Base-by-base conservation (phyloP, 441 rosid species). In the Aleurites moluccanus region DNA sequence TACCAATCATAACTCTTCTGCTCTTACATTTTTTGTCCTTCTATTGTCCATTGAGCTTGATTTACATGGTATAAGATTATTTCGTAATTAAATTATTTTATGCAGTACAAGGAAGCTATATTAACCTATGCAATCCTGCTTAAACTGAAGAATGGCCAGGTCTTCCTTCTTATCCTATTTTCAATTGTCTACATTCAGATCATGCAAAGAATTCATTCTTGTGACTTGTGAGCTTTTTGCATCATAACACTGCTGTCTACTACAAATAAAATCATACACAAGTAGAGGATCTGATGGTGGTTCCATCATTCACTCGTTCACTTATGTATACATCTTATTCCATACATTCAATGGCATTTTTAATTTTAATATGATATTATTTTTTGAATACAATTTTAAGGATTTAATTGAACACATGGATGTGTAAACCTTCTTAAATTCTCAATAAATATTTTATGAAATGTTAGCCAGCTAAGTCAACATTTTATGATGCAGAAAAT, bases 91-190 rank as follows among this genome's bases (percentile, higher is more conserved):
- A 59, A 70, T 75, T 28, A 23, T 73, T 40, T 35, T 82, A 35
- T 88, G 86, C 93, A 93, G 99, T 95, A 88, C 86, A 95, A 95
- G 85, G 97, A 93, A 80, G 97, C 99, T 47, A 86, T 95, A 78
- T 83, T 95, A 82, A 85, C 92, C 42, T 95, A 95, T 73, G 96
- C 97, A 63, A 81, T 95, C 84, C 85, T 95, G 83, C 93, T 95
- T 66, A 86, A 86, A 81, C 85, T 77, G 63, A 89, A 86, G 77
- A 85, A 86, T 45, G 74, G 79, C 71, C 92, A 92, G 98, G 99
- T 92, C 67, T 82, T 84, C 78, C 56, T 73, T 44, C 56, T 74
- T 20, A 66, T 67, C 70, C 25, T 50, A 33, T 64, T 68, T 74
- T 64, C 65, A 23, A 23, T 65, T 42, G 6, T 20, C 52, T 40